Conservation (phyloP, 805 yeast genomes). For the Teunomyces stri region DNA sequence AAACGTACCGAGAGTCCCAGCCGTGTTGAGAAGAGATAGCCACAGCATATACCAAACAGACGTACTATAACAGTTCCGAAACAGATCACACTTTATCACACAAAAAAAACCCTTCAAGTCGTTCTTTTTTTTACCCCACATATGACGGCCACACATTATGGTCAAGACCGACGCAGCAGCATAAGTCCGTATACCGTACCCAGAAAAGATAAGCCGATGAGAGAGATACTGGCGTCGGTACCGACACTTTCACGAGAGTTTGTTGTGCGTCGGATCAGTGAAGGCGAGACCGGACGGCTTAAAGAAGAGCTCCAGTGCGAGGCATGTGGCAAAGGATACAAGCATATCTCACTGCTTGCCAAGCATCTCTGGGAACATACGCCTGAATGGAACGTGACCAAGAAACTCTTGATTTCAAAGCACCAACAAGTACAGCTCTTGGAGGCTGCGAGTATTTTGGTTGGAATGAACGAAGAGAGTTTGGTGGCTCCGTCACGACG, state of each 20-base stretch:
- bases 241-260: slow-evolving; percentile 59
- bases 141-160: background rate
- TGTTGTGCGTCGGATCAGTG: slow-evolving; percentile 79
- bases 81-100: background rate
- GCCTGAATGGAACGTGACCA: slow-evolving; percentile 89
- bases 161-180: slow-evolving; percentile 1
- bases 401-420: slow-evolving; percentile 74
- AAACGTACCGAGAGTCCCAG: background rate
- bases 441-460: slow-evolving; percentile 75
- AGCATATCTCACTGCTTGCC: slow-evolving; percentile 83
- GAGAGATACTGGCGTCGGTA: slow-evolving; percentile 23
- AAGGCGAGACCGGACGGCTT: slow-evolving; percentile 81
- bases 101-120: too few species aligned
- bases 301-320: slow-evolving; percentile 86
- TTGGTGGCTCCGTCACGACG: background rate
- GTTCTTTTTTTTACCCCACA: background rate
- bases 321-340: slow-evolving; percentile 89
- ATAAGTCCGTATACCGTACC: background rate
- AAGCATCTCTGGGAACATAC: slow-evolving; percentile 93
- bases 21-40: background rate
- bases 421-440: slow-evolving; percentile 84
- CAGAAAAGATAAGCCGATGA: background rate
- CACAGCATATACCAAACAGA: background rate
- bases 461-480: slow-evolving; percentile 61
- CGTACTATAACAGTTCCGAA: too few species aligned